A percentile compares a stretch with the other conserved stretches of the same genome.
Evolutionary conservation across 179 eudicot genomes (phyloP).

Genomic region (Spergularia azorica): DNA sequence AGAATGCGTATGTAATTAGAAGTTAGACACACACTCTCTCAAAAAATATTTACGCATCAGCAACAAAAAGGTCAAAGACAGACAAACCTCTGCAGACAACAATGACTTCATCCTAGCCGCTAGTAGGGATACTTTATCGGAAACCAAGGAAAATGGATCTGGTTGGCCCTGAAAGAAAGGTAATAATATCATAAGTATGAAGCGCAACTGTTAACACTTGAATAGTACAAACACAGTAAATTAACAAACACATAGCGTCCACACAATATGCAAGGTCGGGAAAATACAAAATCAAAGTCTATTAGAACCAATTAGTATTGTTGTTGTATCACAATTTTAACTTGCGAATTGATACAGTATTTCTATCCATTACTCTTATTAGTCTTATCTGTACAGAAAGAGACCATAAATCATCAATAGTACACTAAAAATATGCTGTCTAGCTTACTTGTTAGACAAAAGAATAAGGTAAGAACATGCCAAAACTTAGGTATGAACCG

Average conservation of each 20-base stretch:
- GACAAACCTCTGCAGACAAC: slow-evolving; percentile 10
- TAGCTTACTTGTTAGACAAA: not conserved
- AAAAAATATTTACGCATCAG: not conserved
- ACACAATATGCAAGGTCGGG: not conserved
- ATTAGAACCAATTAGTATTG: not conserved
- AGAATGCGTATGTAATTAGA: slow-evolving; percentile 2
- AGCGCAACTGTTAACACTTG: not conserved
- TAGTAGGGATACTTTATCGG: slow-evolving; percentile 8
- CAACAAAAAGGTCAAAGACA: not conserved
- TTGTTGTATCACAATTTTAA: not conserved
- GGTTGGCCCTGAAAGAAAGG: not conserved
- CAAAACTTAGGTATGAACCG: not conserved
- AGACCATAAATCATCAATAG: not conserved
- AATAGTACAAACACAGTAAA: not conserved
- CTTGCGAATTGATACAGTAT: not conserved
- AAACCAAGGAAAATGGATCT: slow-evolving; percentile 17
- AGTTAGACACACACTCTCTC: not conserved
- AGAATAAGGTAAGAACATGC: not conserved
- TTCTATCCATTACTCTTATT: not conserved
- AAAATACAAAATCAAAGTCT: not conserved
- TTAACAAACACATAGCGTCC: not conserved
- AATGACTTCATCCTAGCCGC: slow-evolving; percentile 14
- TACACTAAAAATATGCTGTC: no score
- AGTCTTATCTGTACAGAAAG: no score
- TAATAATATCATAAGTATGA: not conserved